Base-by-base conservation (phyloP, 2,329 filamentous ascomycete species). In the Rhinocladiella similis region DNA sequence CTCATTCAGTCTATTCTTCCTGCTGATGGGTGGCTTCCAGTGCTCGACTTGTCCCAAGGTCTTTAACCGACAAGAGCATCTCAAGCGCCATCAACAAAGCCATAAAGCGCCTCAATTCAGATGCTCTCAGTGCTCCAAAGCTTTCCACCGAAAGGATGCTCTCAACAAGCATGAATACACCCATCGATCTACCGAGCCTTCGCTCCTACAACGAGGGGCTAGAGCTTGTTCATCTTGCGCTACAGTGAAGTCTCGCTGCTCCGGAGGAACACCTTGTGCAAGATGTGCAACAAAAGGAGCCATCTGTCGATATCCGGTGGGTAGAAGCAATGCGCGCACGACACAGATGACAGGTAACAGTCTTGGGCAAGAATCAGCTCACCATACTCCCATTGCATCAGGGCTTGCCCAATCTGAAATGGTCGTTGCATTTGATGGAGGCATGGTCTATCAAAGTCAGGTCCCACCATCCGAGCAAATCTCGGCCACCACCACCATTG, bases 141-240 rank as follows among this genome's bases (percentile, higher is more conserved):
- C 71, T 47, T 75, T 76, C 58, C 73, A 72, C 10, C 67, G 73
- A 64, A 75, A 70, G 71, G 73, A 75, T 54, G 74, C 72, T 2
- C 68, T 75, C 13, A 69, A 73, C 60, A 71, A 71, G 25, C 73
- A 75, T 58, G 70, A 70, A 43, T 54, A 72, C 43, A 75, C 71
- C 50, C 72, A 75, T 47, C 71, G 71, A 65, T 66, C 65, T 25
- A 56, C 66, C 33, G 69, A 63, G 19, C 61, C 53, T 9, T 67
- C 71, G 27, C 69, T 68, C 0, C 68, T 69, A 16, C 68, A 69
- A 45, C 69, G 72, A 45, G 69, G 68, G 6, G 66, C 66, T 1
- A 66, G 72, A 19, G 72, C 72, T 6, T 75, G 72, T 45, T 71
- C 66, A 48, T 66, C 70, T 55, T 75, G 72, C 47, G 72, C 72